Evolutionary conservation across 441 rosid genomes (phyloP).

Genomic region (Croton setiger): DNA sequence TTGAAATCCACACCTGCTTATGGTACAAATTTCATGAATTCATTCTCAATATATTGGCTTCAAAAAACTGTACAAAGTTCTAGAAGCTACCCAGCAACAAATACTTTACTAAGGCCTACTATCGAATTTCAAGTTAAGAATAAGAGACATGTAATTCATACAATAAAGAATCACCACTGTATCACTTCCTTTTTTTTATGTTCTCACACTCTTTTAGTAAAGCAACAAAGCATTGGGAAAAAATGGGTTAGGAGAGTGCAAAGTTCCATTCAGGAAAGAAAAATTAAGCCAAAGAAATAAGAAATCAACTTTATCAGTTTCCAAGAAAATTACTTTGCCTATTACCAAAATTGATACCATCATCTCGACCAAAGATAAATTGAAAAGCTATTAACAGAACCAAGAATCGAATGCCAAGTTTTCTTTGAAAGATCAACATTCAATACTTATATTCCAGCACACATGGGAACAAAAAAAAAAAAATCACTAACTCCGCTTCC

Average conservation of each 20-base stretch:
- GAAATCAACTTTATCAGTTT: not conserved
- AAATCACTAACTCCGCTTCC: not conserved
- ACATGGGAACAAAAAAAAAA: not conserved
- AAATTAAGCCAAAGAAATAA: not conserved
- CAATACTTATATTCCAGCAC: not conserved
- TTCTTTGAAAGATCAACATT: not conserved
- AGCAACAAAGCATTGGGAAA: not conserved
- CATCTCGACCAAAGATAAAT: not conserved
- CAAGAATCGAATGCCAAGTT: not conserved
- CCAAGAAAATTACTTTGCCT: not conserved
- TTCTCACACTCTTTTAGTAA: not conserved
- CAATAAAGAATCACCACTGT: not conserved
- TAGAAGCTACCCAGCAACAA: not conserved
- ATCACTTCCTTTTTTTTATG: not conserved
- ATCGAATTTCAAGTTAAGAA: not conserved
- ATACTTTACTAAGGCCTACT: not conserved
- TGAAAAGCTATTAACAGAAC: no score
- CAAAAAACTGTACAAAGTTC: not conserved
- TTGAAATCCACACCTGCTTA: slow-evolving; percentile 73
- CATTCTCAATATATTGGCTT: not conserved
- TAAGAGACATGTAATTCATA: not conserved
- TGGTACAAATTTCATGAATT: not conserved
- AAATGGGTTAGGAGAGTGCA: not conserved
- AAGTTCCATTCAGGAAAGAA: not conserved
- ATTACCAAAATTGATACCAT: not conserved